Evolutionary conservation across 805 yeast species (phyloP), one percentile per base, ranked within the genome.

Genomic region (Pichia scutulata): DNA sequence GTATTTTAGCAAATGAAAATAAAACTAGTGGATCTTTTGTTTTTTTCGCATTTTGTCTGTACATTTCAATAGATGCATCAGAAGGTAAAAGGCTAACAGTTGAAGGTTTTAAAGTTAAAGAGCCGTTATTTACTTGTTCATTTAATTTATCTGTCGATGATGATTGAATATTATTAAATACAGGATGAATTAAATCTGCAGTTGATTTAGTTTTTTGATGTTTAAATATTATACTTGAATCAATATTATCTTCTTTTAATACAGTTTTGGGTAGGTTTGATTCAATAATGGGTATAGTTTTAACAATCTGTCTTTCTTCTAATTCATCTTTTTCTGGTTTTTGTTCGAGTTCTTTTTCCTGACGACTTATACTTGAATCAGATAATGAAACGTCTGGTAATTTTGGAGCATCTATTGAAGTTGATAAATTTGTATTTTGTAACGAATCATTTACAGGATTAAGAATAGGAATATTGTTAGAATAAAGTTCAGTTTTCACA

Each of bases 1-100:
- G 69, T 47, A 90, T 72, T 67, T 89, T 93, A 1, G 97, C 97
- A 63, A 87, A 89, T 61, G 89, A 89, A 66, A 89, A 88, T 58
- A 89, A 76, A n/a, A 88, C 84, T 19, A 78, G 80, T 0, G 96
- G 95, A 61, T 92, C 96, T 60, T 82, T 84, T 21, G 89, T 79
- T 60, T 83, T 86, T 58, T 84, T 84, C 6, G 95, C 96, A 62
- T 88, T 90, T 56, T 84, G 77, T 49, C 93, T 76, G 70, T 92
- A 90, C 72, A 88, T 74, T 57, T 90, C 96, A 51, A 92, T 78
- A 5, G 97, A 89, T 62, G 86, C 81, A 68, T 59, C 66, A 10
- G 61, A 53, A 4, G 67, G 55, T 4, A 61, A 46, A 54, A 90
- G 68, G 10, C 23, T 43, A 10, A 45, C 44, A 19, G 22, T 14